phyloP scores from a whole-genome alignment of 2,329 filamentous ascomycete genomes.

The Stagonosporopsis cucurbitacearum region DNA sequence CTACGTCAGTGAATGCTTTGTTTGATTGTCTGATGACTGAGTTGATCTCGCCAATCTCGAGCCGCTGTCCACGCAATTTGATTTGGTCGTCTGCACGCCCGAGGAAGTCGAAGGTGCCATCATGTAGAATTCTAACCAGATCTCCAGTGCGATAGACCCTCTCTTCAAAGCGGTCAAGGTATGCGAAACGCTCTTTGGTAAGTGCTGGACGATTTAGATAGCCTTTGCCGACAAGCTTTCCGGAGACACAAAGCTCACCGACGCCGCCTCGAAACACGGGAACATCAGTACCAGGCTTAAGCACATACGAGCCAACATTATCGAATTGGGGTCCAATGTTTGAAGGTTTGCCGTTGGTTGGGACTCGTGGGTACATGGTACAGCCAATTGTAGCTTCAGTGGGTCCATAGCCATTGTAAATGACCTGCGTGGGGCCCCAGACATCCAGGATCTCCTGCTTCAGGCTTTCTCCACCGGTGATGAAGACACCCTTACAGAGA shows the following conservation, averaged over 20 bases:
- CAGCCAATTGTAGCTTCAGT: conserved; percentile 93
- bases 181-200: conserved; percentile 77
- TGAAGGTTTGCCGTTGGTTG: conserved; percentile 76
- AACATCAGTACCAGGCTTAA: conserved; percentile 70
- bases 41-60: conserved; percentile 93
- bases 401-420: conserved; percentile 90
- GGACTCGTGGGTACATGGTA: conserved; percentile 86
- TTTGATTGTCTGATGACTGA: conserved; percentile 73
- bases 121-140: conserved; percentile 78
- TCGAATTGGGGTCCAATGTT: conserved; percentile 89
- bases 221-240: conserved; percentile 84
- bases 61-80: conserved; percentile 84
- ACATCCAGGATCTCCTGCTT: conserved; percentile 87
- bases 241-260: conserved; percentile 88
- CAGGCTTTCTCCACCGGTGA: conserved; percentile 87
- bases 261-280: conserved; percentile 80
- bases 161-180: conserved; percentile 56
- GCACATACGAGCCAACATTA: conserved; percentile 84
- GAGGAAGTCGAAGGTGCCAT: conserved; percentile 85
- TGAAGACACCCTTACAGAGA: conserved; percentile 84
- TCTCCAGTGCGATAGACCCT: conserved; percentile 86
- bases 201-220: conserved; percentile 84
- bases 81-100: conserved; percentile 91
- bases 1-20: conserved; percentile 68
- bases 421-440: conserved; percentile 80